These are phyloP conservation scores for Picochlorum sp. DNA, from an alignment of 139 green algal species.

Conservation along the genomic window DNA sequence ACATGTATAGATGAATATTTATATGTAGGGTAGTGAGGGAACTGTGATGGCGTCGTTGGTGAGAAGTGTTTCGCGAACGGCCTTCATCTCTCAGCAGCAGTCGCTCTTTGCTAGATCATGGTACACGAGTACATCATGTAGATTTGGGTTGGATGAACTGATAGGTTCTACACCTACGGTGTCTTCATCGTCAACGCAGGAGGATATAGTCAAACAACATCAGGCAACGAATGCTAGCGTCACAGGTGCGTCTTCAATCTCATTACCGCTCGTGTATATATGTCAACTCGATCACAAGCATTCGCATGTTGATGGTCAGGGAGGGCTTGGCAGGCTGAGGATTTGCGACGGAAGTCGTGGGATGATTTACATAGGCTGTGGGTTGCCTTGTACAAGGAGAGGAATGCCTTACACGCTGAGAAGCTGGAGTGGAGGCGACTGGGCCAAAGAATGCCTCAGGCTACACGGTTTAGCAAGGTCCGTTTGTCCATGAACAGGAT, in stretches of 20 bases:
- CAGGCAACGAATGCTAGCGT: too few relatives aligned
- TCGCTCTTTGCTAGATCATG: too few relatives aligned
- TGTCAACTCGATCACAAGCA: neutral
- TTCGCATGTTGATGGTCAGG: conserved; percentile 25
- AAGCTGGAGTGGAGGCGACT: conserved; percentile 17
- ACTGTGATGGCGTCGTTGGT: too few relatives aligned
- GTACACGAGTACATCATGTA: too few relatives aligned
- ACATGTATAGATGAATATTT: too few relatives aligned
- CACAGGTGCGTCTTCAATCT: neutral
- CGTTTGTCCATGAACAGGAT: conserved; percentile 36
- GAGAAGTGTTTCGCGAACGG: too few relatives aligned
- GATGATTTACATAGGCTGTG: conserved; percentile 74
- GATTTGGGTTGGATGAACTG: too few relatives aligned
- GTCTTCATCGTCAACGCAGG: too few relatives aligned
- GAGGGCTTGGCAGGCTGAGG: conserved; percentile 48
- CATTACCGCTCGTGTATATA: neutral
- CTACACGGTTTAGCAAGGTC: conserved; percentile 15
- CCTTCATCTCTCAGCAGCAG: too few relatives aligned
- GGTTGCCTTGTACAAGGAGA: conserved; percentile 69
- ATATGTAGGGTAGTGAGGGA: too few relatives aligned
- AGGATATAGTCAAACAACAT: too few relatives aligned
- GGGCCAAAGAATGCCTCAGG: conserved; percentile 16
- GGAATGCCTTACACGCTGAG: conserved; percentile 57
- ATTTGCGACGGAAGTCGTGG: conserved; percentile 64
- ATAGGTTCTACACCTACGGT: neutral